phyloP scores from a whole-genome alignment of 129 eudicot genomes.

The Calendula officinalis region DNA sequence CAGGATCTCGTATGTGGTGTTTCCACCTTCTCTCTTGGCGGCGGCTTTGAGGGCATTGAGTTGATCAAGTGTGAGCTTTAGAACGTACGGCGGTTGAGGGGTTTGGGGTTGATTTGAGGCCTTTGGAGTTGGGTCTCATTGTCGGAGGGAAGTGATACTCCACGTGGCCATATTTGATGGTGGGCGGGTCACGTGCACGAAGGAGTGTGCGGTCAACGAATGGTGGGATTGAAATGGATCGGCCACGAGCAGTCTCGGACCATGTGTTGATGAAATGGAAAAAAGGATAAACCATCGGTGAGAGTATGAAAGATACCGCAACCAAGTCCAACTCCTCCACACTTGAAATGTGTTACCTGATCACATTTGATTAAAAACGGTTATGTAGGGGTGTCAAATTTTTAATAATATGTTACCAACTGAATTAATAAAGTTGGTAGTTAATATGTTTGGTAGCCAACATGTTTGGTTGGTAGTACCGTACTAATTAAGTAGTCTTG shows the following conservation, averaged over 20 bases:
- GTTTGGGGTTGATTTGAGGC: slow-evolving; percentile 8
- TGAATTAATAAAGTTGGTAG: too few species aligned
- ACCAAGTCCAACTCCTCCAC: slow-evolving; percentile 1
- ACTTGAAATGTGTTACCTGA: neutral
- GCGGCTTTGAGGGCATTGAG: slow-evolving; percentile 41
- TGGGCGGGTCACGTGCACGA: slow-evolving; percentile 52
- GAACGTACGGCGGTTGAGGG: slow-evolving; percentile 34
- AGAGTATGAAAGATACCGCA: neutral
- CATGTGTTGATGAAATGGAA: slow-evolving; percentile 1
- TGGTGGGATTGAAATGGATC: slow-evolving; percentile 45
- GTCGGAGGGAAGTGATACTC: slow-evolving; percentile 56
- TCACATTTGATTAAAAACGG: too few species aligned
- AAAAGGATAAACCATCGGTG: neutral
- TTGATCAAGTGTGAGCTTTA: slow-evolving; percentile 45
- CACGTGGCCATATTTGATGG: slow-evolving; percentile 39
- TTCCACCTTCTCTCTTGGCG: slow-evolving; percentile 32
- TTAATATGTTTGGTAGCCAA: too few species aligned
- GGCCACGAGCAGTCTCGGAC: slow-evolving; percentile 44
- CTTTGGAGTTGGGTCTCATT: neutral
- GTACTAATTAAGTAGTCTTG: too few species aligned
- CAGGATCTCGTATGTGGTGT: slow-evolving; percentile 49
- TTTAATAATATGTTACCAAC: too few species aligned
- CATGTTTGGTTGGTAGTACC: too few species aligned
- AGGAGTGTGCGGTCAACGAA: slow-evolving; percentile 61
- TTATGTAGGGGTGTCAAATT: too few species aligned